Evolutionary conservation across 1,284 basidiomycete species (phyloP), one percentile per base, ranked within the genome.

Genomic region (Moesziomyces aphidis): DNA sequence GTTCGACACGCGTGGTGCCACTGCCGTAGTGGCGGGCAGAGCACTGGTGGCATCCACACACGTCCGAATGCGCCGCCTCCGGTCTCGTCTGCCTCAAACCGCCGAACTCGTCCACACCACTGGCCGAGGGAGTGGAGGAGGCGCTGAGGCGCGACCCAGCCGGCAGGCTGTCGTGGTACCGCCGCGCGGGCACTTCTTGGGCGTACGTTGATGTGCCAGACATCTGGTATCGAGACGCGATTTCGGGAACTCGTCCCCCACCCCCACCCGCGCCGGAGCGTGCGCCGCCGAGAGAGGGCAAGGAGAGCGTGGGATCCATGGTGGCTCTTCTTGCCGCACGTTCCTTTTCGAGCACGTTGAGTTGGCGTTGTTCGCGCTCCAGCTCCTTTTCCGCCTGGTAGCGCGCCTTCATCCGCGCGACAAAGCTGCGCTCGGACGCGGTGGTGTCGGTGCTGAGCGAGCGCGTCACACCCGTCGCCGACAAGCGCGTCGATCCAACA

Each of bases 341-440:
- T 23, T 65, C 62, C 66, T 68, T 72, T 23, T 73, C 66, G 23
- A 73, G 66, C 31, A 61, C 67, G 46, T 67, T 70, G 51, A 59
- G 60, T 55, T 73, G 63, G 36, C 69, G 58, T 50, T 73, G 63
- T 58, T 73, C 66, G 9, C 67, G 51, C 43, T 71, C 70, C 10
- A 71, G 36, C 36, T 74, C 75, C 65, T 81, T 82, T 42, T 81
- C 80, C 6, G 62, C 77, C 48, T 82, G 80, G 63, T 82, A 82
- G 42, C 71, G 74, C 6, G 77, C 77, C 58, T 80, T 82, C 80
- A 82, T 82, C 17, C 78, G 59, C 7, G 80, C 77, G 1, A 82
- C 80, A 62, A 82, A 82, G 69, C 79, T 81, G 31, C 79, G 72
- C 51, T 82, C 79, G 22, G 75, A 78, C 26, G 73, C 76, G 23